Percentiles rank a stretch among this genome's conserved stretches.
Conservation (phyloP, 495 filamentous ascomycete species). For the Podospora pseudoanserina region DNA sequence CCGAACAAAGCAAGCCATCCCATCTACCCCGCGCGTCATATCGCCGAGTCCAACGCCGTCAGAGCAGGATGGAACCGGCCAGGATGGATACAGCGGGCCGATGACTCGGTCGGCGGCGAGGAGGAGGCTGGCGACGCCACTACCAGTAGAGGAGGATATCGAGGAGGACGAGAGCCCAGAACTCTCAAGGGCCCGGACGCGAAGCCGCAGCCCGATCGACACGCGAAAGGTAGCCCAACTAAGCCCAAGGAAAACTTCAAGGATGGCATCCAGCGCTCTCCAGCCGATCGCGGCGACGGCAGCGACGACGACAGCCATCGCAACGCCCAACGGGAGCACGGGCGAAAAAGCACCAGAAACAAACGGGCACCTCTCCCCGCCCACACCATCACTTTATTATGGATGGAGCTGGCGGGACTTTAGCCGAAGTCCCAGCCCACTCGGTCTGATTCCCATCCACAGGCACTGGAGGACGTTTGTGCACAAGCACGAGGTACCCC, state of each 20-base stretch:
- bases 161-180: slow-evolving; percentile 35
- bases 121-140: slow-evolving; percentile 42
- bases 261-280: slow-evolving; percentile 17
- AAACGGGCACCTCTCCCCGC: slow-evolving; percentile 72
- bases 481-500: slow-evolving; percentile 73
- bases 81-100: slow-evolving; percentile 56
- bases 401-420: slow-evolving; percentile 72
- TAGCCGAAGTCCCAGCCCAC: slow-evolving; percentile 81
- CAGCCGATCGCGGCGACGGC: slow-evolving; percentile 4
- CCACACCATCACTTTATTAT: slow-evolving; percentile 43
- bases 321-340: slow-evolving; percentile 8
- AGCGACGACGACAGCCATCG: not conserved
- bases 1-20: slow-evolving; percentile 19
- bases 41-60: slow-evolving; percentile 65
- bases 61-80: slow-evolving; percentile 43
- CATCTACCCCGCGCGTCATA: slow-evolving; percentile 51
- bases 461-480: slow-evolving; percentile 66
- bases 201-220: slow-evolving; percentile 52
- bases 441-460: slow-evolving; percentile 95
- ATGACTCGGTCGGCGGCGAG: slow-evolving; percentile 61
- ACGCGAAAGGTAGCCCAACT: slow-evolving; percentile 47
- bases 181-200: slow-evolving; percentile 44
- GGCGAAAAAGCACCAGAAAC: slow-evolving; percentile 21
- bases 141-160: slow-evolving; percentile 20
- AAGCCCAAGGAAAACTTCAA: slow-evolving; percentile 31